Evolutionary conservation across 805 yeast species (phyloP).

Genomic region (Lachancea waltii): DNA sequence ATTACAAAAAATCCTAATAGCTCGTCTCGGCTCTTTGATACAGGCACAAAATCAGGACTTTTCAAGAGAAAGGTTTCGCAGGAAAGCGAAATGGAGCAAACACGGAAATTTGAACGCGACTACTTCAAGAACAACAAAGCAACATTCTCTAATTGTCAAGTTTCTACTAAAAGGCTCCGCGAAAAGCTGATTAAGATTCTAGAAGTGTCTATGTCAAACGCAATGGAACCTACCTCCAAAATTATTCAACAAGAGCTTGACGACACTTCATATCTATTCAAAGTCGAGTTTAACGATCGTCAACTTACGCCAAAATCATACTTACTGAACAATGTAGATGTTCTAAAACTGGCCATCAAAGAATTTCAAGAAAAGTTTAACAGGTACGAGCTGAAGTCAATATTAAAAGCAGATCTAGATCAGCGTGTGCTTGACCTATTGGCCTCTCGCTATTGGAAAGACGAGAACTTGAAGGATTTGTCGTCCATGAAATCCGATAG

Average conservation of each 20-base stretch:
- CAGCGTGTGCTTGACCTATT: constrained; percentile 81
- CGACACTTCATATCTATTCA: constrained; percentile 85
- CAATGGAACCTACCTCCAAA: constrained; percentile 79
- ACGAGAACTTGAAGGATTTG: constrained; percentile 40
- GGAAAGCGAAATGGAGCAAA: constrained; percentile 38
- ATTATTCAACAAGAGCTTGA: constrained; percentile 87
- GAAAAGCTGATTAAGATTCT: constrained; percentile 77
- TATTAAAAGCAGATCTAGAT: constrained; percentile 78
- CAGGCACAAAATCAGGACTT: constrained; percentile 19
- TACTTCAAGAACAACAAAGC: constrained; percentile 62
- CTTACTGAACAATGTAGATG: constrained; percentile 84
- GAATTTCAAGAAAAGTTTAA: constrained; percentile 81
- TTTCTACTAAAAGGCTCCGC: constrained; percentile 70
- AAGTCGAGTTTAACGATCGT: constrained; percentile 94
- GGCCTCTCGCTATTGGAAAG: constrained; percentile 90
- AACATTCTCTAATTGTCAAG: constrained; percentile 55
- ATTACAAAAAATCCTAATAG: constrained; percentile 67
- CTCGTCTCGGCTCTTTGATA: constrained; percentile 7
- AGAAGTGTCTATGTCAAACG: constrained; percentile 85
- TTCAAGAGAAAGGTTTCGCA: constrained; percentile 51
- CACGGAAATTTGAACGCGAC: constrained; percentile 59
- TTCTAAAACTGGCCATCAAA: constrained; percentile 77
- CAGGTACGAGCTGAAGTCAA: constrained; percentile 69
- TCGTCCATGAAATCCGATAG: constrained; percentile 50
- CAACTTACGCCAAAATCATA: constrained; percentile 91